A percentile compares a stretch with the other conserved stretches of the same genome.
Evolutionary conservation across 331 rosid genomes (phyloP).

Genomic region (Phaseolus coccineus): DNA sequence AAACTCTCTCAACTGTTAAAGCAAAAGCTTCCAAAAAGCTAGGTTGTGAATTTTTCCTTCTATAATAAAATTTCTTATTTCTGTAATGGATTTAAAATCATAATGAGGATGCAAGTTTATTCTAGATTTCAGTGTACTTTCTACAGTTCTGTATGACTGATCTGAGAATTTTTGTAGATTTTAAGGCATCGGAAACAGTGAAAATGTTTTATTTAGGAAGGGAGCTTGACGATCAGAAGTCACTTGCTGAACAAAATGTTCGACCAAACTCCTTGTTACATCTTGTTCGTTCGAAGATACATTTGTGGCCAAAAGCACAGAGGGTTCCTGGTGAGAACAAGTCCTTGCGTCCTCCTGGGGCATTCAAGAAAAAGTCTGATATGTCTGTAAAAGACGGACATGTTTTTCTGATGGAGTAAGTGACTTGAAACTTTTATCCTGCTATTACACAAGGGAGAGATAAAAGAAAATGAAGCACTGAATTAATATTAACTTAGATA

Average conservation of each 20-base stretch:
- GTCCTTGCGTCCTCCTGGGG: slow-evolving; percentile 92
- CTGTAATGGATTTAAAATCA: slow-evolving; percentile 20
- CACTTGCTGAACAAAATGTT: slow-evolving; percentile 86
- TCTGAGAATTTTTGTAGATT: slow-evolving; percentile 56
- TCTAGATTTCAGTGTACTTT: slow-evolving; percentile 16
- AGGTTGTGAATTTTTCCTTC: slow-evolving; percentile 65
- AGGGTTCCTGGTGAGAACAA: slow-evolving; percentile 86
- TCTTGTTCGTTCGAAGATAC: slow-evolving; percentile 86
- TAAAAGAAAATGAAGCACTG: neutral
- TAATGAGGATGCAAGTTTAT: slow-evolving; percentile 5
- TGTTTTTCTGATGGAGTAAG: slow-evolving; percentile 96
- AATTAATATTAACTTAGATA: neutral
- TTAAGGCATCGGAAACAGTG: slow-evolving; percentile 79
- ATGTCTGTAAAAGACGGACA: slow-evolving; percentile 93
- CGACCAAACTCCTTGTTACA: slow-evolving; percentile 85
- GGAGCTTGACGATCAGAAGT: slow-evolving; percentile 80
- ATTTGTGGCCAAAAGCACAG: slow-evolving; percentile 80
- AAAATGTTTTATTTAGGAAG: slow-evolving; percentile 76
- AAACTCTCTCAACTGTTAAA: slow-evolving; percentile 76
- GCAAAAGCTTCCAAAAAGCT: slow-evolving; percentile 94
- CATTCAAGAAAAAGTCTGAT: slow-evolving; percentile 97
- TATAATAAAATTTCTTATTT: slow-evolving; percentile 17
- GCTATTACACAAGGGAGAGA: no score
- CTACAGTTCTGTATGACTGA: slow-evolving; percentile 22
- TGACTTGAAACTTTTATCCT: slow-evolving; percentile 40